phyloP scores from a whole-genome alignment of 2,329 filamentous ascomycete species.

The Dactylellina haptotyla region DNA sequence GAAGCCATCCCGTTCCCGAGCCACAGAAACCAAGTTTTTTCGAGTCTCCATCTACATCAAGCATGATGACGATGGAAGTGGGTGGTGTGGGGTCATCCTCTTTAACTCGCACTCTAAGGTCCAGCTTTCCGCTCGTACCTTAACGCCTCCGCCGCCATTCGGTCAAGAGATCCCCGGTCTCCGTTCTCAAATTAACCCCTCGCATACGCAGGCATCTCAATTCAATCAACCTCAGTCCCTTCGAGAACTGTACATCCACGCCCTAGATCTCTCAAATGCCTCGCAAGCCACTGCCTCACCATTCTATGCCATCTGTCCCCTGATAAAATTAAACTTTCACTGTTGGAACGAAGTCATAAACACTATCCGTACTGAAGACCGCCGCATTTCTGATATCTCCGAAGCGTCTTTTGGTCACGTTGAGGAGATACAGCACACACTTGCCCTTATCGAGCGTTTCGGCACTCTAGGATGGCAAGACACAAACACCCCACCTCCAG shows the following conservation, averaged over 20 bases:
- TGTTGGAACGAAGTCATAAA: constrained; percentile 59
- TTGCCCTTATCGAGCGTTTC: constrained; percentile 56
- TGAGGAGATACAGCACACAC: constrained; percentile 58
- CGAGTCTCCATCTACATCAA: constrained; percentile 57
- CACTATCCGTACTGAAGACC: constrained; percentile 58
- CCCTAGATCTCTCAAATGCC: constrained; percentile 55
- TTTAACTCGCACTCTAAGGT: constrained; percentile 56
- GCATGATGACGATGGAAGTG: constrained; percentile 55
- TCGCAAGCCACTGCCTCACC: constrained; percentile 53
- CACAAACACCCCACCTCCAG: constrained; percentile 2
- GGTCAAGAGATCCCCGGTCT: constrained; percentile 41
- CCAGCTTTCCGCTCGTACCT: constrained; percentile 54
- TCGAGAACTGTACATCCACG: constrained; percentile 57
- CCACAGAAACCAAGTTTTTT: constrained; percentile 58
- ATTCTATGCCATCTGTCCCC: constrained; percentile 56
- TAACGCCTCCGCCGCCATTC: constrained; percentile 56
- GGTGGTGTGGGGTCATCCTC: constrained; percentile 58
- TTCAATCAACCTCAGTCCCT: constrained; percentile 54
- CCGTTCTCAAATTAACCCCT: constrained; percentile 11
- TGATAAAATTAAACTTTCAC: constrained; percentile 58
- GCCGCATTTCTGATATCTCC: constrained; percentile 57
- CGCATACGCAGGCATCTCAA: not conserved
- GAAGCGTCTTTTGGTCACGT: constrained; percentile 58
- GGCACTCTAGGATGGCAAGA: constrained; percentile 56
- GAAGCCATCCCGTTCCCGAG: constrained; percentile 35